Conservation (phyloP, 805 yeast genomes). For the Cyberlindnera euphorbiiphila region DNA sequence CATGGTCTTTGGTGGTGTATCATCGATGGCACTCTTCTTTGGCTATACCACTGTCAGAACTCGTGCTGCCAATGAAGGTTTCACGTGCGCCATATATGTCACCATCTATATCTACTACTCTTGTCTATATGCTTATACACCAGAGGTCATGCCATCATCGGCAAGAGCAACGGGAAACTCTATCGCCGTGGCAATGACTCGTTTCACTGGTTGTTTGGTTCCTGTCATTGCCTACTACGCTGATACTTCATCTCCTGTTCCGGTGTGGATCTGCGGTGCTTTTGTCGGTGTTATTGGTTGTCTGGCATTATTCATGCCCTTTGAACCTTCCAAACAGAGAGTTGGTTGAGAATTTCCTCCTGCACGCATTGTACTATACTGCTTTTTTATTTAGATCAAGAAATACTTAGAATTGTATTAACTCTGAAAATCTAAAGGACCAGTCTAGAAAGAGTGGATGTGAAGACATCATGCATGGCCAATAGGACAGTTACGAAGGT, state of each 20-base stretch:
- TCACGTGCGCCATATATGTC: conserved; percentile 32
- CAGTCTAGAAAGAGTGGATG: too few relatives aligned
- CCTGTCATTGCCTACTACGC: conserved; percentile 46
- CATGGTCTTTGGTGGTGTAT: conserved; percentile 45
- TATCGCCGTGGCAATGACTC: conserved; percentile 47
- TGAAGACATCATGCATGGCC: conserved; percentile 34
- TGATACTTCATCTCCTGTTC: conserved; percentile 10
- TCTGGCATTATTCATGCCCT: conserved; percentile 43
- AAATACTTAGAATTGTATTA: too few relatives aligned
- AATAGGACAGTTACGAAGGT: conserved; percentile 74
- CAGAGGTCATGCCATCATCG: conserved; percentile 53
- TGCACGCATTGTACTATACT: too few relatives aligned
- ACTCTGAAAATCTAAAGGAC: too few relatives aligned
- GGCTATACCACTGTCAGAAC: conserved; percentile 62
- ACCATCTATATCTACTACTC: conserved; percentile 49
- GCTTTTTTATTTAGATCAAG: too few relatives aligned
- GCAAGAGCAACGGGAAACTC: conserved; percentile 59
- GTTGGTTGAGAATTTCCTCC: conserved; percentile 15
- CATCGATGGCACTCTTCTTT: conserved; percentile 54
- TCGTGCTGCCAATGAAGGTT: conserved; percentile 45
- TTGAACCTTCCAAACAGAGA: conserved; percentile 38
- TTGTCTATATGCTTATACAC: conserved; percentile 61
- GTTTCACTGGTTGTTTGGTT: conserved; percentile 51
- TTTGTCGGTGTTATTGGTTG: conserved; percentile 34
- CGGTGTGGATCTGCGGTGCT: conserved; percentile 13